Evolutionary conservation across 2,329 filamentous ascomycete genomes (phyloP), one percentile per base, ranked within the genome.

Genomic region (Cordyceps sp.): DNA sequence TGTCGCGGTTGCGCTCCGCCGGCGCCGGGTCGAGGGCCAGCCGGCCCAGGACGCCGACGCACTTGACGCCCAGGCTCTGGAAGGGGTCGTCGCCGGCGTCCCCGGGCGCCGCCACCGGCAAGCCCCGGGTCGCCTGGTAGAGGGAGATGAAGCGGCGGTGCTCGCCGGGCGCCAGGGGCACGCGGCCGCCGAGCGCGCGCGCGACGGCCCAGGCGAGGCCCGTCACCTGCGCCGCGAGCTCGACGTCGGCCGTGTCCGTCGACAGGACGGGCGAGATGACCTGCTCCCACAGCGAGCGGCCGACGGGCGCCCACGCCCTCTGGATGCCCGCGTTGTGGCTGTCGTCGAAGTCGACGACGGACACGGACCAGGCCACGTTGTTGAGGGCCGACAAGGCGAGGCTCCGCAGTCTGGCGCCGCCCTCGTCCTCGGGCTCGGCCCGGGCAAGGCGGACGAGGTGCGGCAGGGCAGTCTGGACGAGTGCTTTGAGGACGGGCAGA

Each of bases 281-380:
- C 15, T 62, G 57, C 18, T 57, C 48, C 74, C 75, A 80, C 39
- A 78, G 66, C 33, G 56, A 52, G 38, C 61, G 61, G 19, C 65
- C 66, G 6, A 59, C 49, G 1, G 67, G 63, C 2, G 50, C 47
- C 74, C 75, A 79, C 5, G 59, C 59, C 30, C 51, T 53, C 32
- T 60, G 58, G 34, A 78, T 58, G 34, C 57, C 54, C 4, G 58
- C 52, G 45, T 71, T 70, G 32, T 61, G 58, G n/a, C 55, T 52
- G 21, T 67, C 61, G 17, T 61, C 56, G 43, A 73, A 73, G 49
- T 75, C 70, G 41, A 74, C 55, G 42, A 66, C 65, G 8, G 69
- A 73, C 26, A 76, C 57, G 10, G 73, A 74, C 73, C 75, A 79
- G 33, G 73, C 61, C 33, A 78, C 67, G 50, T 79, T 79, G 57